Base-by-base conservation (phyloP, 2,329 filamentous ascomycete genomes). In the Paraphaeosphaeria minitans region DNA sequence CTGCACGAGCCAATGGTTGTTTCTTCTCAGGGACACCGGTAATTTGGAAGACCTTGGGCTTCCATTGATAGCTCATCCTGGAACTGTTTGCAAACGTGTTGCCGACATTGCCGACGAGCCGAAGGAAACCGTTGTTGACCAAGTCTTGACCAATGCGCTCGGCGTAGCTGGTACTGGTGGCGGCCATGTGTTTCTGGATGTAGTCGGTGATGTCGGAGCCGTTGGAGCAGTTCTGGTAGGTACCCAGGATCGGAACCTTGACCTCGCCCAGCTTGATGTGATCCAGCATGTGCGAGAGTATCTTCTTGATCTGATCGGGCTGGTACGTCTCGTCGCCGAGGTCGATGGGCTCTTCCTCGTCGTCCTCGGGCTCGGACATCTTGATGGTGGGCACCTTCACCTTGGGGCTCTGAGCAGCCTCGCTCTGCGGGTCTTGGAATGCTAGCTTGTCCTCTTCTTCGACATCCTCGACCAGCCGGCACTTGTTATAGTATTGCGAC, bases 391-490 rank as follows among this genome's bases (percentile, higher is more conserved):
- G 91, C 42, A 92, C 90, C 75, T 75, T 87, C 82, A 83, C 66
- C 73, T 82, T 77, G 56, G 83, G 79, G 75, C 85, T 83, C 70
- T 78, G 75, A 9, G 76, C 72, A 19, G 72, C 75, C 61, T 83
- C 78, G 53, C 75, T 83, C 61, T 85, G 82, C 5, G 93, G 92
- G 65, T 93, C 92, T 77, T 97, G 93, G 79, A 99, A 99, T 41
- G 93, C 95, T 56, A 99, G 85, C 79, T 99, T 98, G 77, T 97
- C 97, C 82, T 99, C 96, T 79, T 99, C 95, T 76, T 99, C 95
- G 60, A 98, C 81, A 74, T 99, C 95, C 76, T 99, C 96, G 7
- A 98, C 90, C 62, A 97, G 82, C 51, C 96, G 89, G 76, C 95
- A 99, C 80, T 98, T 99, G 83, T 98, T 99, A 85, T 98, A 98